Evolutionary conservation across 208 protist species (phyloP).

Genomic region (Wallacemonas sp.): DNA sequence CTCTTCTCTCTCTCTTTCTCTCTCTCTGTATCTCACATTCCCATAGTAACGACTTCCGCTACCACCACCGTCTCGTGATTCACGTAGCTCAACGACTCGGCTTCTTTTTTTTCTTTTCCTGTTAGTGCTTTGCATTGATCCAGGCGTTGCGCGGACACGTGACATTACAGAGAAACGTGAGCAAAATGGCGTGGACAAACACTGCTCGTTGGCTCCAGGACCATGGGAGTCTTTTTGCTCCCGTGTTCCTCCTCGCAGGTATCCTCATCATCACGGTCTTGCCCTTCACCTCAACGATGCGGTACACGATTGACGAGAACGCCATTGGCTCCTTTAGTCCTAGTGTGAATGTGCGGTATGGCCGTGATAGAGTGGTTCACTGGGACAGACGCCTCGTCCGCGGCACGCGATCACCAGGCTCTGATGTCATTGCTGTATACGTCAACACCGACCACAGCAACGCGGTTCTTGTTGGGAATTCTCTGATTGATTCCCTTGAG

Average conservation of each 20-base stretch:
- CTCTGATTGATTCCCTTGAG: constrained; percentile 35
- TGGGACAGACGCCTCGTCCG: constrained; percentile 44
- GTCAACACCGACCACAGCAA: constrained; percentile 42
- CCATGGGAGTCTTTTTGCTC: constrained; percentile 38
- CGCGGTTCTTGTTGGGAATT: constrained; percentile 52
- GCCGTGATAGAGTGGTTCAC: constrained; percentile 16
- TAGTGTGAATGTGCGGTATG: constrained; percentile 8
- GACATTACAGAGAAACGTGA: neutral
- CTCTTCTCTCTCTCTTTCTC: too few species aligned
- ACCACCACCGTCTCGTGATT: too few species aligned
- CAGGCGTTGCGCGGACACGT: too few species aligned
- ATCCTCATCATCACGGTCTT: constrained; percentile 43
- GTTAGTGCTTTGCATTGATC: neutral
- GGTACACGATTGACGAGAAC: constrained; percentile 59
- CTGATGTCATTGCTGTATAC: constrained; percentile 67
- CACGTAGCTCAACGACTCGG: too few species aligned
- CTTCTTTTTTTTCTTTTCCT: neutral
- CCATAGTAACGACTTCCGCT: too few species aligned
- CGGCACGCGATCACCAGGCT: constrained; percentile 58
- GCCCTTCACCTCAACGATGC: constrained; percentile 28
- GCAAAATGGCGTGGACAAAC: constrained; percentile 30
- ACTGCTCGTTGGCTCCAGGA: constrained; percentile 24
- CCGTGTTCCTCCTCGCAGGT: constrained; percentile 41
- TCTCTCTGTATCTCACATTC: too few species aligned
- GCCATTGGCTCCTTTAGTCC: constrained; percentile 37